Conservation (phyloP, 2,329 filamentous ascomycete genomes). For the Aureobasidium musti region DNA sequence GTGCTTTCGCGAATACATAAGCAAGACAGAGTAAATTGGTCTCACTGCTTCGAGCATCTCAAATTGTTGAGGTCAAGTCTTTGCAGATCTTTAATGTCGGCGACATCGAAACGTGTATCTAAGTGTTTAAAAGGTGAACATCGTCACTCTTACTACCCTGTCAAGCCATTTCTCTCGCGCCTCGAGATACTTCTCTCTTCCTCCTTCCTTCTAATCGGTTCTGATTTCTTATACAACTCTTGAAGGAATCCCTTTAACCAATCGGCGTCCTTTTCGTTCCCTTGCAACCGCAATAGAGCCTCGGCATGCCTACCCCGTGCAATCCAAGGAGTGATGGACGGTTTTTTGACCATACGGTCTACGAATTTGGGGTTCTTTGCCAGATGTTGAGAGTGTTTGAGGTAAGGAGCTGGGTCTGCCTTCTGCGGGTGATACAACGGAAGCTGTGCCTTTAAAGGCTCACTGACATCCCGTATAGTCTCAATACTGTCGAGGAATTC, state of each 20-base stretch:
- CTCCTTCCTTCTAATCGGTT: not conserved
- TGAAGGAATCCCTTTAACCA: not conserved
- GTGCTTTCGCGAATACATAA: not conserved
- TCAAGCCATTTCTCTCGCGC: not conserved
- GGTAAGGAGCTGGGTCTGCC: not conserved
- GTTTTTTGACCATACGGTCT: not conserved
- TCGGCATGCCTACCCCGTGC: not conserved
- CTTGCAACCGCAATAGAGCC: not conserved
- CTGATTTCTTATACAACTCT: not conserved
- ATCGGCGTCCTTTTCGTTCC: constrained; percentile 1
- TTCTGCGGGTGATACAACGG: not conserved
- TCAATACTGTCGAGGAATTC: not conserved
- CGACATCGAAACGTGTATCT: not conserved
- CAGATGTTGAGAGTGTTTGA: not conserved
- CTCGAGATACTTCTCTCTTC: not conserved
- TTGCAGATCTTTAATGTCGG: not conserved
- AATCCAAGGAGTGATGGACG: not conserved
- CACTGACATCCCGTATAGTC: not conserved
- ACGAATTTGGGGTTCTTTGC: not conserved
- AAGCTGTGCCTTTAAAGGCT: not conserved
- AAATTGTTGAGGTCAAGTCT: too few relatives aligned
- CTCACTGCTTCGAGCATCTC: not conserved
- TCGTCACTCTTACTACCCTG: not conserved
- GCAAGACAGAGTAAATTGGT: not conserved
- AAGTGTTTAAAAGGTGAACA: not conserved